Base-by-base conservation (phyloP, 164 flowering plant genomes). In the Chimonanthus praecox region DNA sequence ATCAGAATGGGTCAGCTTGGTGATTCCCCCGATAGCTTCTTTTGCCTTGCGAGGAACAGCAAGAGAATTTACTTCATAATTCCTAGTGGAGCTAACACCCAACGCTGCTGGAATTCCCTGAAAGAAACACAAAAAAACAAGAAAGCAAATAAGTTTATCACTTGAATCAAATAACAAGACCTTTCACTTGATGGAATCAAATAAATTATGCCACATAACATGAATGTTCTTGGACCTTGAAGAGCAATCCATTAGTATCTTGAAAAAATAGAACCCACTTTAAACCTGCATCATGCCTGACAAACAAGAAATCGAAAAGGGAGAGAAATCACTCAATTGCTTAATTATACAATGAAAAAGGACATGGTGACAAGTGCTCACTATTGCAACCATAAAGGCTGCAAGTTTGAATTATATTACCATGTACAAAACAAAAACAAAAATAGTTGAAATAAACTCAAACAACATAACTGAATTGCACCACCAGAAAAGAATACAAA, bases 41-140 rank as follows among this genome's bases (percentile, higher is more conserved):
- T 94, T 96, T 50, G 99, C 99, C 86, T 96, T 96, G 70, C 99
- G 94, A 43, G 89, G 97, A 80, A 96, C 99, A 76, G 98, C 95
- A 71, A 94, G 94, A 76, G 98, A 96, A 84, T 96, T 96, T 65
- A 96, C 99, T 78, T 96, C 89, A 77, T 89, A 92, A 64, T 83
- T 77, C 77, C 82, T 94, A 60, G 82, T 82, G 73, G 91, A 83
- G 78, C 98, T 96, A 62, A 96, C 99, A 71, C 99, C 99, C 79
- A 96, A 68, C 67, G 99, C 79, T 47, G 99, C 89, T 73, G 99
- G 99, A 84, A 96, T 91, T 75, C 92, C 99, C 99, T 96, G 73
- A 33, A 65, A 78, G 6, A 47, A 3, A 66, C 2, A 69, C 44
- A 4, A 45, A 64, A 75, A 47, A 68, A 75, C 48, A 46, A 49